A percentile compares a stretch with the other conserved stretches of the same genome.
phyloP scores from a whole-genome alignment of 257 asterid species.

The Solanum habrochaites region DNA sequence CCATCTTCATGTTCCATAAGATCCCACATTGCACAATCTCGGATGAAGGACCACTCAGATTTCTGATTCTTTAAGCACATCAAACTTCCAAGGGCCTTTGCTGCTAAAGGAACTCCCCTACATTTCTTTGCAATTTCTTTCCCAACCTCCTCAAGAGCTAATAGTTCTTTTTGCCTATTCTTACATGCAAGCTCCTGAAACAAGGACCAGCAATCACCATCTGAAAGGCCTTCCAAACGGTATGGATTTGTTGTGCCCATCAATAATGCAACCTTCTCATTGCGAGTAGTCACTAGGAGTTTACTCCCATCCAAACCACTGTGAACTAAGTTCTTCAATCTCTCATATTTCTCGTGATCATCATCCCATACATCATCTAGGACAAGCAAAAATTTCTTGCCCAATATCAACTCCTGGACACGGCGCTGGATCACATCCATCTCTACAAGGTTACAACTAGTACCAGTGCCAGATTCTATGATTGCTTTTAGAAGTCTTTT shows the following conservation, averaged over 20 bases:
- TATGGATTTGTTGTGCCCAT: slow-evolving; percentile 20
- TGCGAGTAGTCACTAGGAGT: slow-evolving; percentile 2
- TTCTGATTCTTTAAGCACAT: slow-evolving; percentile 30
- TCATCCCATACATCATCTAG: slow-evolving; percentile 11
- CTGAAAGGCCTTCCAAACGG: slow-evolving; percentile 34
- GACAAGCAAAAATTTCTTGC: background rate
- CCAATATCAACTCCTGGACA: background rate
- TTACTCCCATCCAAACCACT: background rate
- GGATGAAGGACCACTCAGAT: slow-evolving; percentile 39
- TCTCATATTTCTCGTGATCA: background rate
- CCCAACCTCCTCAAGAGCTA: slow-evolving; percentile 14
- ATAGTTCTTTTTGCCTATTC: slow-evolving; percentile 6
- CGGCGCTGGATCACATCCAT: background rate
- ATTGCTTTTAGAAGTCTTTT: background rate
- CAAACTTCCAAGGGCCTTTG: slow-evolving; percentile 53
- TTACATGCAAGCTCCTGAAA: slow-evolving; percentile 21
- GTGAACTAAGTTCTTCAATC: background rate
- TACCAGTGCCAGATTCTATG: background rate
- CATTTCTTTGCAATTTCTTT: slow-evolving; percentile 44
- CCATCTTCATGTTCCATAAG: slow-evolving; percentile 18
- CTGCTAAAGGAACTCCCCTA: slow-evolving; percentile 63
- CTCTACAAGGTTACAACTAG: background rate
- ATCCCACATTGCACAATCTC: slow-evolving; percentile 49
- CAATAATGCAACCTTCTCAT: background rate
- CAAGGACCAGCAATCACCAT: slow-evolving; percentile 31